Evolutionary conservation across 129 eudicot genomes (phyloP), one percentile per base, ranked within the genome.

Genomic region (Centrapalus pauciflorus): DNA sequence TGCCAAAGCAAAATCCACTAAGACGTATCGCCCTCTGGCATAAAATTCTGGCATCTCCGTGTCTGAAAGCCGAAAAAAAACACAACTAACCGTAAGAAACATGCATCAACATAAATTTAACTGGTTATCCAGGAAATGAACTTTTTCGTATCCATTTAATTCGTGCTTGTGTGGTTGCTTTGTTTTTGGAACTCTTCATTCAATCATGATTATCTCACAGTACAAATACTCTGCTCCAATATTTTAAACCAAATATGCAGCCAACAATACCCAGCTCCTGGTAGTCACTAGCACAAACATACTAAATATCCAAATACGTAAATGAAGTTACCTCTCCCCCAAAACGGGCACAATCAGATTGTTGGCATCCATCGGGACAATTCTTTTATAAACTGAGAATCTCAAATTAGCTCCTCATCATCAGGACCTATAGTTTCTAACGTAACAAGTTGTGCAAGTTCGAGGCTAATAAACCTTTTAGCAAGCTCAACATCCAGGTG

Each of bases 41-140:
- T 87, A 87, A 38, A 87, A 87, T 51, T 75, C 87, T 40, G 95
- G 95, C 95, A 87, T 87, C 71, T 87, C 95, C 56, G 95, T 72
- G 95, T 87, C 95, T 84, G 82, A 64, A 71, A 75, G 34, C n/a
- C 38, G 35, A 41, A 66, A 5, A 54, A 37, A 54, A 48, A 48
- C 25, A 48, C 11, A 16, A 58, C 20, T 21, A 46, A 46, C 52
- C 24, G 3, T 14, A 45, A 9, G 23, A 8, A 45, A 16, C 14
- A 23, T 45, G 52, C 23, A 1, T 45, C 10, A 4, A 14, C 21
- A 46, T 17, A 48, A 48, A 24, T 16, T 48, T 48, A 48, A 38
- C 5, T 17, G 2, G 25, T 48, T 14, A 14, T 24, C 19, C 16
- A 16, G 7, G 25, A 7, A 48, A 48, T 48, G 54, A 45, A 45